Conservation (phyloP, 352 stramenopile species). For the Blastocystis hominis region DNA sequence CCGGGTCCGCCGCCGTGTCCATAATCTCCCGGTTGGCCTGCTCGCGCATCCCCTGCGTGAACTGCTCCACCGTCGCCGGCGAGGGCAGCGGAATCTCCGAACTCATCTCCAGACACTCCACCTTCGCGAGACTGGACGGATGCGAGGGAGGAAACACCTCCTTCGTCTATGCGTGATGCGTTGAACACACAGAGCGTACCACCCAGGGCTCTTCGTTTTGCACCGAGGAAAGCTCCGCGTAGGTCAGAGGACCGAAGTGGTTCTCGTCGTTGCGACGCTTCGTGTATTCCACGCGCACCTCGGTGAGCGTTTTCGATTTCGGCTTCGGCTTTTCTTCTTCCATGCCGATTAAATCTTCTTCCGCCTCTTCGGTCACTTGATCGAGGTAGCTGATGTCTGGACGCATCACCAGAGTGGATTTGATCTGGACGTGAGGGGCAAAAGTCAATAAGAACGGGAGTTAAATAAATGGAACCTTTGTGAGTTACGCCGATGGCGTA, state of each 20-base stretch:
- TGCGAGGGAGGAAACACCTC: neutral
- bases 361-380: neutral
- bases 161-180: constrained; percentile 5
- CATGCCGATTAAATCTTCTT: neutral
- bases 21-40: neutral
- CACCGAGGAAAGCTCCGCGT: neutral
- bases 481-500: constrained; percentile 52
- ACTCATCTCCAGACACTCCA: neutral
- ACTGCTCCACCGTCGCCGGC: neutral
- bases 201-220: constrained; percentile 52
- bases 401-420: constrained; percentile 54
- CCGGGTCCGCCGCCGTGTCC: constrained; percentile 31
- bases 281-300: constrained; percentile 45
- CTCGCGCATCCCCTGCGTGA: constrained; percentile 7
- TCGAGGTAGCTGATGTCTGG: constrained; percentile 46
- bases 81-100: neutral
- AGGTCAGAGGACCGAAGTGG: constrained; percentile 39
- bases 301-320: constrained; percentile 20
- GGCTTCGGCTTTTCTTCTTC: neutral
- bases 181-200: neutral
- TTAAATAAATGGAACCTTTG: constrained; percentile 49
- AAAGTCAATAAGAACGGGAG: neutral
- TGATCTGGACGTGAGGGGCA: neutral
- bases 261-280: constrained; percentile 48
- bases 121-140: neutral